These are phyloP conservation scores for Euphorbia peplus DNA, from an alignment of 345 rosid species.

Conservation along the genomic window DNA sequence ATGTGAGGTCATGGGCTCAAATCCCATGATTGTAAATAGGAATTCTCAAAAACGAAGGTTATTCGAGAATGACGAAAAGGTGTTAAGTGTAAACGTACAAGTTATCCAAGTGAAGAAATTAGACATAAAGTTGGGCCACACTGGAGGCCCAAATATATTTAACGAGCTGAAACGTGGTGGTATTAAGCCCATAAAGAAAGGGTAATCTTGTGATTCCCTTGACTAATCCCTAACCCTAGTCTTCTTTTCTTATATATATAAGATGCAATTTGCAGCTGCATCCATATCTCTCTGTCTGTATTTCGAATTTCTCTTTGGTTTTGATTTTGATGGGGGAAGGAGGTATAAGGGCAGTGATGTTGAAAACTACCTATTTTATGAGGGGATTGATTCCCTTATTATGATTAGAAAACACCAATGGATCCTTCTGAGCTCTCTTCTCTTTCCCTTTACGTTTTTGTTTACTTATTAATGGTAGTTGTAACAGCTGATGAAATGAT, in stretches of 20 bases:
- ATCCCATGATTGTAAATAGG: too few relatives aligned
- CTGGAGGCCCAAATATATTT: neutral
- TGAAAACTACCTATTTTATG: conserved; percentile 56
- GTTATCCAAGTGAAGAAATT: too few relatives aligned
- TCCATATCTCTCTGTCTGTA: too few relatives aligned
- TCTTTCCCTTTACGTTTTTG: neutral
- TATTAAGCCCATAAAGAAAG: neutral
- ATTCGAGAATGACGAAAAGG: too few relatives aligned
- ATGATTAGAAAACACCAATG: conserved; percentile 59
- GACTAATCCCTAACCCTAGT: conserved; percentile 22
- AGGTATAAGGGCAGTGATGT: conserved; percentile 37
- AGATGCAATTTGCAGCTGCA: too few relatives aligned
- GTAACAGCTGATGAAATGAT: conserved; percentile 42
- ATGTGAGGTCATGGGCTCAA: too few relatives aligned
- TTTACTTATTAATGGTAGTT: neutral
- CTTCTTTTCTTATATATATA: neutral
- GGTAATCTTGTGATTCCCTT: neutral
- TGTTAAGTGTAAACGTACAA: too few relatives aligned
- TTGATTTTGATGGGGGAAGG: neutral
- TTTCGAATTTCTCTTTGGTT: too few relatives aligned
- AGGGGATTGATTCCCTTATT: conserved; percentile 21
- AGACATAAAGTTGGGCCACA: neutral
- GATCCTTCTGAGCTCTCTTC: conserved; percentile 29
- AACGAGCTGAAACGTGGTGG: too few relatives aligned
- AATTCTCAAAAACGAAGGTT: too few relatives aligned